A percentile compares a stretch with the other conserved stretches of the same genome.
phyloP scores from a whole-genome alignment of 1,284 basidiomycete species.

The Pisolithus thermaeus region DNA sequence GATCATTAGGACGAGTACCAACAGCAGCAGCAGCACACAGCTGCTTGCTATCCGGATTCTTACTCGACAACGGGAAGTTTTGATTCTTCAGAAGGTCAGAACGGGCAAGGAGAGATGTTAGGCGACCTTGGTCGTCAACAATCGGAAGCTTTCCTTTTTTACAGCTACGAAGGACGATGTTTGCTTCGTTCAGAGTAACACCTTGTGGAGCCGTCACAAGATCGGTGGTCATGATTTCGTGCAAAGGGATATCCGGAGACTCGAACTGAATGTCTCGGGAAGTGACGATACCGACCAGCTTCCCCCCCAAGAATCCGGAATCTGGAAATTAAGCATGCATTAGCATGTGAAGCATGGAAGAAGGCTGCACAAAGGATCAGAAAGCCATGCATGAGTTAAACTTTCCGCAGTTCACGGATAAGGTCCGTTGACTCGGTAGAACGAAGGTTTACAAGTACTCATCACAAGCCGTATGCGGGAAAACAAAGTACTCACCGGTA shows the following conservation, averaged over 20 bases:
- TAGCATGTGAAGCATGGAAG: slow-evolving; percentile 11
- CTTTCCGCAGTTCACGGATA: slow-evolving; percentile 67
- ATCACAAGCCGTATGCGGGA: slow-evolving; percentile 12
- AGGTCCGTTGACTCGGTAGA: slow-evolving; percentile 75
- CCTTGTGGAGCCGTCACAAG: slow-evolving; percentile 82
- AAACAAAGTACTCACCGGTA: slow-evolving; percentile 63
- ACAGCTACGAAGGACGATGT: slow-evolving; percentile 90
- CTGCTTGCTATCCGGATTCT: too few species aligned
- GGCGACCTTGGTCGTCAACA: too few species aligned
- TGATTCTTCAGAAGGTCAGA: too few species aligned
- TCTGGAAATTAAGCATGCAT: slow-evolving; percentile 45
- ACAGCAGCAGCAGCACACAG: slow-evolving; percentile 78
- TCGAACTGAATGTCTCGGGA: slow-evolving; percentile 95
- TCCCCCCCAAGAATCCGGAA: slow-evolving; percentile 81
- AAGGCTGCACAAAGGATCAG: slow-evolving; percentile 23
- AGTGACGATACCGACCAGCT: slow-evolving; percentile 95
- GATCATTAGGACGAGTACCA: slow-evolving; percentile 89
- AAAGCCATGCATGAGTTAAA: slow-evolving; percentile 30
- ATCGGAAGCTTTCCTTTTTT: slow-evolving; percentile 26
- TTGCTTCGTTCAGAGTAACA: slow-evolving; percentile 88
- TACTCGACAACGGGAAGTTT: too few species aligned
- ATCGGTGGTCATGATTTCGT: slow-evolving; percentile 87
- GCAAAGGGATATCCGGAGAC: slow-evolving; percentile 57
- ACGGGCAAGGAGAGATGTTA: too few species aligned
- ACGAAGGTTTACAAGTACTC: slow-evolving; percentile 73